Percentiles rank a stretch among this genome's conserved stretches.
Evolutionary conservation across 169 alveolate genomes (phyloP).

Genomic region (Babesia bovis): DNA sequence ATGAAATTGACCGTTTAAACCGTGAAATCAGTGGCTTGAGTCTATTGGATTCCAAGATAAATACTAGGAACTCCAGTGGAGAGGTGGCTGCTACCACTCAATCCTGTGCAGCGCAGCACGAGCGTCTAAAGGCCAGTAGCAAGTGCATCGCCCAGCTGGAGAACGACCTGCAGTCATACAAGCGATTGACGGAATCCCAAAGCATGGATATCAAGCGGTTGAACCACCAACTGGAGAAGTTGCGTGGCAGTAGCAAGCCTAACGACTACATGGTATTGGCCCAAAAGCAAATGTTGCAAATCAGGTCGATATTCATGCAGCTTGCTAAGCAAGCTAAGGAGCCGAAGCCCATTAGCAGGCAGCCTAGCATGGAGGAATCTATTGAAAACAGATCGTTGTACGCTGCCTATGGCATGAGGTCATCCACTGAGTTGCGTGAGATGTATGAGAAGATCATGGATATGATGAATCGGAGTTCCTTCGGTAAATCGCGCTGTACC

Average conservation of each 20-base stretch:
- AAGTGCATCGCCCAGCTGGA: slow-evolving; percentile 63
- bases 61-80: background rate
- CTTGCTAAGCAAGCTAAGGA: slow-evolving; percentile 43
- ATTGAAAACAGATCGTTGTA: slow-evolving; percentile 39
- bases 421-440: slow-evolving; percentile 50
- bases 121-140: slow-evolving; percentile 42
- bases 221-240: slow-evolving; percentile 35
- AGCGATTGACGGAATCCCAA: slow-evolving; percentile 49
- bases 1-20: slow-evolving; percentile 28
- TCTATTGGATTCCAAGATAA: slow-evolving; percentile 1
- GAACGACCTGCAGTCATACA: slow-evolving; percentile 53
- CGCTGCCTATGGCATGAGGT: slow-evolving; percentile 45
- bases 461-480: slow-evolving; percentile 17
- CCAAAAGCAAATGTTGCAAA: slow-evolving; percentile 51
- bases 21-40: slow-evolving; percentile 23
- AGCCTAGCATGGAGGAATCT: slow-evolving; percentile 29
- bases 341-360: background rate
- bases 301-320: slow-evolving; percentile 30
- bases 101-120: slow-evolving; percentile 46
- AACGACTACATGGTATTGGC: slow-evolving; percentile 33
- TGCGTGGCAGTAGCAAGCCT: slow-evolving; percentile 8
- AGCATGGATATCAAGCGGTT: slow-evolving; percentile 54
- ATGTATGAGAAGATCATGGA: slow-evolving; percentile 63
- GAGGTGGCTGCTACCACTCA: slow-evolving; percentile 6
- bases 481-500: background rate